Percentiles rank a stretch among this genome's conserved stretches.
These are phyloP conservation scores for Botrytis fragariae DNA, from an alignment of 2,329 filamentous ascomycete species.

Conservation along the genomic window DNA sequence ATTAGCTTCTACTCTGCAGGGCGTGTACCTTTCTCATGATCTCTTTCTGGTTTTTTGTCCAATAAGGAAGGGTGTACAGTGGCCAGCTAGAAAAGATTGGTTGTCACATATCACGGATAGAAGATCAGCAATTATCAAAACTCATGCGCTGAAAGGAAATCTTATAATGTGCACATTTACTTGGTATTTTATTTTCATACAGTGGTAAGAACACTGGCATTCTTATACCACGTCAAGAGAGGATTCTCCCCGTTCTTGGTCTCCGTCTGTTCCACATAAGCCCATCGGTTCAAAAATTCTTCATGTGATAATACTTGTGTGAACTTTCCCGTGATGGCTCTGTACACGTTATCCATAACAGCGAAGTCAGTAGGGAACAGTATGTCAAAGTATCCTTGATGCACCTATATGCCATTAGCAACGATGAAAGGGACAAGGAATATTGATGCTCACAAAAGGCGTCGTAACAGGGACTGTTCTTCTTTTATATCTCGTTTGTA, in stretches of 20 bases:
- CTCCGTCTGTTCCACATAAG: constrained; percentile 83
- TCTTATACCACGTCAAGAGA: constrained; percentile 88
- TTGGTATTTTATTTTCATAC: constrained; percentile 49
- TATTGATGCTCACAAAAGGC: constrained; percentile 65
- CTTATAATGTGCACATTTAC: constrained; percentile 4
- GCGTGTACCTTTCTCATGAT: background rate
- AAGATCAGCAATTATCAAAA: background rate
- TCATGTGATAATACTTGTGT: constrained; percentile 83
- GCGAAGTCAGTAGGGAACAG: constrained; percentile 95
- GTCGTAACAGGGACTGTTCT: constrained; percentile 87
- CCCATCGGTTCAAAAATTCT: constrained; percentile 88
- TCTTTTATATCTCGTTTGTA: constrained; percentile 89
- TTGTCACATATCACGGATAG: background rate
- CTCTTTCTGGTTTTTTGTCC: background rate
- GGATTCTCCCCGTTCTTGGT: constrained; percentile 92
- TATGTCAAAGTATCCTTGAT: constrained; percentile 98
- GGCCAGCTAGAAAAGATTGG: constrained; percentile 1
- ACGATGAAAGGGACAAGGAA: background rate
- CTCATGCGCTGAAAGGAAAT: background rate
- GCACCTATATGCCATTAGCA: constrained; percentile 58
- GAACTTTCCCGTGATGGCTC: constrained; percentile 87
- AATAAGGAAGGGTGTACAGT: background rate
- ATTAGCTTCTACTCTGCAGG: background rate
- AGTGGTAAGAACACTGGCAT: constrained; percentile 89
- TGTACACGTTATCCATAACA: constrained; percentile 88